Percentiles rank a stretch among this genome's conserved stretches.
phyloP scores from a whole-genome alignment of 2,329 filamentous ascomycete genomes.

The Penicillium hesseltinei region DNA sequence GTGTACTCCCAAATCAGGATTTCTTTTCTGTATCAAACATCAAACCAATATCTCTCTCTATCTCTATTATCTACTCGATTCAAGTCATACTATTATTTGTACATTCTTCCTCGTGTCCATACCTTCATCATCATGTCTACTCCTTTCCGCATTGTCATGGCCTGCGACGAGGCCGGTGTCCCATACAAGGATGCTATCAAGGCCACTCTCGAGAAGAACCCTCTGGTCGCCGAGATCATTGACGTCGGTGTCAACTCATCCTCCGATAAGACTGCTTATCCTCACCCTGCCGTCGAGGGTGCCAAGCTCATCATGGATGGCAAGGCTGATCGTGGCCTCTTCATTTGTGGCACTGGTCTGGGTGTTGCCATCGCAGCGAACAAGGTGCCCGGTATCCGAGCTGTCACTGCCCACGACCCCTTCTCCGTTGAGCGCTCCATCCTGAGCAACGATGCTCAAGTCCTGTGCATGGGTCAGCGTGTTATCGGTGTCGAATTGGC shows the following conservation, averaged over 20 bases:
- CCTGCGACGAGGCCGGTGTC: slow-evolving; percentile 70
- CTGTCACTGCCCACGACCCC: slow-evolving; percentile 85
- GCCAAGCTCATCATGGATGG: slow-evolving; percentile 54
- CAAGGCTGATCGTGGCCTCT: slow-evolving; percentile 69
- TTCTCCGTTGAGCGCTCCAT: slow-evolving; percentile 80
- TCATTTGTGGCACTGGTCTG: slow-evolving; percentile 80
- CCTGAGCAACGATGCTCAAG: slow-evolving; percentile 81
- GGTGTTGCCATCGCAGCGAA: slow-evolving; percentile 88
- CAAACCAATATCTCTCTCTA: neutral
- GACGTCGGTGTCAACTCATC: slow-evolving; percentile 70
- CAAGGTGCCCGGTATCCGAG: slow-evolving; percentile 78
- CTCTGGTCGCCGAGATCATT: slow-evolving; percentile 64
- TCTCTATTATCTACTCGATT: neutral
- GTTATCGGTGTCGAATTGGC: slow-evolving; percentile 80
- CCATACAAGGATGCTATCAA: slow-evolving; percentile 78
- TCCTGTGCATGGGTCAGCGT: slow-evolving; percentile 80
- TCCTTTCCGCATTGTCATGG: slow-evolving; percentile 60
- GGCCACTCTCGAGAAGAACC: slow-evolving; percentile 65
- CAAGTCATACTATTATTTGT: neutral
- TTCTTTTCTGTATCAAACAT: neutral
- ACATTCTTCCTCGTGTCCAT: neutral
- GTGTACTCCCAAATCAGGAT: slow-evolving; percentile 1
- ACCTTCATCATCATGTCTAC: slow-evolving; percentile 29
- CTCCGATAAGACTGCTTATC: slow-evolving; percentile 77
- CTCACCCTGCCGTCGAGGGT: slow-evolving; percentile 72